Percentiles rank a stretch among this genome's conserved stretches.
Evolutionary conservation across 2,329 filamentous ascomycete genomes (phyloP).

Genomic region (Fusarium acutatum): DNA sequence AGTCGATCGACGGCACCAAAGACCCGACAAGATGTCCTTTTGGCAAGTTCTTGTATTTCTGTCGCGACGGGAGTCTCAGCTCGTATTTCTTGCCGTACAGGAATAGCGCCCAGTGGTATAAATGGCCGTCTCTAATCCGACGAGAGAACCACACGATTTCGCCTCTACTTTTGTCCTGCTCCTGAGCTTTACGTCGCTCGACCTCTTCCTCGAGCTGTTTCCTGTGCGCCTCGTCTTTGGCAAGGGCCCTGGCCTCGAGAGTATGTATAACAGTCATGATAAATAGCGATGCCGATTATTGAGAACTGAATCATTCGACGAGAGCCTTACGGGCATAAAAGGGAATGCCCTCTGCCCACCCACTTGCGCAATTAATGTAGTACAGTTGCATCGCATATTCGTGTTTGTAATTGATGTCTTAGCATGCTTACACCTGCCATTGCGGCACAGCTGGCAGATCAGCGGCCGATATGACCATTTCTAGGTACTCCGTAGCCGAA

Average conservation of each 20-base stretch:
- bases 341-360: fast-evolving
- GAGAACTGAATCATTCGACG: fast-evolving
- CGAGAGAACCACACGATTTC: not conserved
- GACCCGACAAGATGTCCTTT: not conserved
- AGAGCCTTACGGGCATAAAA: not conserved
- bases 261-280: not conserved
- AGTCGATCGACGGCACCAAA: fast-evolving
- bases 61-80: not conserved
- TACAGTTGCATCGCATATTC: fast-evolving
- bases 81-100: not conserved
- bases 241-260: not conserved
- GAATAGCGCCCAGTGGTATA: not conserved
- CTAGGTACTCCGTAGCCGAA: fast-evolving
- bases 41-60: not conserved
- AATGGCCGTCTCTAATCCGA: not conserved
- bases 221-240: fast-evolving
- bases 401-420: not conserved
- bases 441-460: not conserved
- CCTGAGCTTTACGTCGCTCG: not conserved
- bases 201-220: not conserved
- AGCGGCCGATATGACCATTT: not conserved
- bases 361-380: fast-evolving
- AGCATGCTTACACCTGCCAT: not conserved
- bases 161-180: fast-evolving
- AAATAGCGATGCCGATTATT: fast-evolving